Evolutionary conservation across 2,329 filamentous ascomycete genomes (phyloP).

Genomic region (Curvularia verruculosa): DNA sequence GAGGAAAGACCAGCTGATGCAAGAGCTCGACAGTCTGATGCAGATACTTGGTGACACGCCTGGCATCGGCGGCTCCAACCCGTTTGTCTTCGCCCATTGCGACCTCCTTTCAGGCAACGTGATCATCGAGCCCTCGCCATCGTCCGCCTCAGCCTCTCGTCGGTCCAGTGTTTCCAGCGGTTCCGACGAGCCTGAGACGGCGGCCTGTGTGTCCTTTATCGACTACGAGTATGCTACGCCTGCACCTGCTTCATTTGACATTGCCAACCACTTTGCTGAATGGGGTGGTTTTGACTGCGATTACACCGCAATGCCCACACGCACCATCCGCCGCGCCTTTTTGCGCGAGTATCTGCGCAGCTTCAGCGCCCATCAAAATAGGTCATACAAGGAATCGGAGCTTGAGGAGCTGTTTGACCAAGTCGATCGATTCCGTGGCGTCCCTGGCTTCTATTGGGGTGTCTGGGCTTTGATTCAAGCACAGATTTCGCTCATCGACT

Average conservation of each 20-base stretch:
- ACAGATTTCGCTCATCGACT: constrained; percentile 92
- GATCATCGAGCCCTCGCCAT: constrained; percentile 71
- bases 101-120: constrained; percentile 97
- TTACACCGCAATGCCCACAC: constrained; percentile 79
- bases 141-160: constrained; percentile 42
- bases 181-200: constrained; percentile 38
- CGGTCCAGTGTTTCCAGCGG: constrained; percentile 42
- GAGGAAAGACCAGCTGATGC: constrained; percentile 72
- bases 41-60: constrained; percentile 74
- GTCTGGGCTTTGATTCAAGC: constrained; percentile 97
- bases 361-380: constrained; percentile 60
- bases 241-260: constrained; percentile 91
- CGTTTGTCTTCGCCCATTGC: constrained; percentile 93
- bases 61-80: constrained; percentile 70
- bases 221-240: constrained; percentile 98
- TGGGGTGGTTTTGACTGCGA: constrained; percentile 98
- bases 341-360: constrained; percentile 80
- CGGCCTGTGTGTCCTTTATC: constrained; percentile 69
- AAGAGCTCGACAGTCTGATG: constrained; percentile 74
- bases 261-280: constrained; percentile 97
- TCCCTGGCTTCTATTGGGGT: constrained; percentile 90
- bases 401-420: constrained; percentile 74
- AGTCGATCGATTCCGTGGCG: constrained; percentile 84
- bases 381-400: constrained; percentile 60
- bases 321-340: constrained; percentile 77